Percentiles rank a stretch among this genome's conserved stretches.
Conservation (phyloP, 495 filamentous ascomycete species). For the Xylaria flabelliformis region DNA sequence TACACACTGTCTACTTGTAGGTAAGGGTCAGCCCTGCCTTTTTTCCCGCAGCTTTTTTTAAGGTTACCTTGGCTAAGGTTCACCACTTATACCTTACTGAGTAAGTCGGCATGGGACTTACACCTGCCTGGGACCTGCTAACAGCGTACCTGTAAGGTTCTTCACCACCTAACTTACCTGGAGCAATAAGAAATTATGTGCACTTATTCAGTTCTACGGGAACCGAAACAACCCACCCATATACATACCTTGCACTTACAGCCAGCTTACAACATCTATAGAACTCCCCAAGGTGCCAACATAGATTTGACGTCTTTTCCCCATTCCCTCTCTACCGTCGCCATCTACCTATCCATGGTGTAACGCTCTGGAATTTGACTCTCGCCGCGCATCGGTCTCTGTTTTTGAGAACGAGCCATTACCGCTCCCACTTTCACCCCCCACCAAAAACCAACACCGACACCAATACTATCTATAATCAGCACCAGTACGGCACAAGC, state of each 20-base stretch:
- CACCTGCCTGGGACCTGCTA: background rate
- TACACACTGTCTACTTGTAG: background rate
- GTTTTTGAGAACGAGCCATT: background rate
- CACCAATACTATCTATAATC: background rate
- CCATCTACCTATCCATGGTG: background rate
- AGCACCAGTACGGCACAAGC: background rate
- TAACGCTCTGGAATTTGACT: background rate
- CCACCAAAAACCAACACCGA: constrained; percentile 10
- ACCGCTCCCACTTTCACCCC: background rate
- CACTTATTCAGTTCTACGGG: background rate
- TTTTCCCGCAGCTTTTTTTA: background rate
- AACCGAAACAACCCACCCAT: constrained; percentile 2
- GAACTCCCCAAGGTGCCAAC: background rate
- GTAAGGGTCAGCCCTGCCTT: background rate
- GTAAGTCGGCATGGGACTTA: background rate
- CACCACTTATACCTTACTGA: background rate
- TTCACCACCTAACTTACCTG: background rate
- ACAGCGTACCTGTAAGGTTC: background rate
- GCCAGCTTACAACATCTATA: constrained; percentile 25
- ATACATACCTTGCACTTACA: background rate
- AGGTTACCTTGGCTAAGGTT: background rate
- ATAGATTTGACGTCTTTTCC: constrained; percentile 17
- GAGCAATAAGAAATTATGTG: background rate
- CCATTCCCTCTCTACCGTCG: background rate
- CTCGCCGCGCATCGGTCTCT: background rate